Conservation (phyloP, 2,329 filamentous ascomycete genomes). For the Cryphonectria japonica region DNA sequence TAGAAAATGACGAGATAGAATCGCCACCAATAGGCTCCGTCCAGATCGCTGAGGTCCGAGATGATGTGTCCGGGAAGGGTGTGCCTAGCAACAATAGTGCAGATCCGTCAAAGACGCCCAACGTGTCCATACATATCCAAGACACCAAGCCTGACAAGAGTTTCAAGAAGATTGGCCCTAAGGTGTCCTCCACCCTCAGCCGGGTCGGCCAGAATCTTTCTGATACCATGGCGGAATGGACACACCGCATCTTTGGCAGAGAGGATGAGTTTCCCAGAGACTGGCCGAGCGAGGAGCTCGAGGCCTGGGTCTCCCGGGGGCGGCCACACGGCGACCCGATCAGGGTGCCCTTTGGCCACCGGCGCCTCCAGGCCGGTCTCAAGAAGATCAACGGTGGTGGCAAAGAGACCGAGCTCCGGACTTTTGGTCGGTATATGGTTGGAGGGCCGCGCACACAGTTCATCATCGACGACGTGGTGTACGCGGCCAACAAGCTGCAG, state of each 20-base stretch:
- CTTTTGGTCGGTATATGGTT: slow-evolving; percentile 12
- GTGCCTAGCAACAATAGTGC: not conserved
- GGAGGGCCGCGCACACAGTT: not conserved
- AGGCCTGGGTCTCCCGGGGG: slow-evolving; percentile 17
- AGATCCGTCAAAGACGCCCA: not conserved
- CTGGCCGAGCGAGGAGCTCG: slow-evolving; percentile 24
- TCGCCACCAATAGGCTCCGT: not conserved
- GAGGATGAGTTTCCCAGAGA: slow-evolving; percentile 22
- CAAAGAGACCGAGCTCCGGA: not conserved
- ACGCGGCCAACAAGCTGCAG: slow-evolving; percentile 19
- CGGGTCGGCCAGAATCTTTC: not conserved
- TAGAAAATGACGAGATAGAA: not conserved
- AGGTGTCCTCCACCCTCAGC: not conserved
- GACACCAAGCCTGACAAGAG: slow-evolving; percentile 1
- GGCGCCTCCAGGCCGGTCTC: slow-evolving; percentile 21
- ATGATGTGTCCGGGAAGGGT: not conserved
- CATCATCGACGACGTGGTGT: slow-evolving; percentile 8
- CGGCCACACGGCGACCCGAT: not conserved
- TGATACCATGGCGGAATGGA: slow-evolving; percentile 13
- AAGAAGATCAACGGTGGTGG: not conserved
- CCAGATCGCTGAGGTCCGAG: not conserved
- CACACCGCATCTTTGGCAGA: slow-evolving; percentile 15
- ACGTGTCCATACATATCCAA: too few species aligned
- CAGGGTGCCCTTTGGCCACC: slow-evolving; percentile 24
- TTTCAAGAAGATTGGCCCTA: not conserved